Percentiles rank a stretch among this genome's conserved stretches.
Conservation (phyloP, 306 rosid species). For the Arachis stenosperma region DNA sequence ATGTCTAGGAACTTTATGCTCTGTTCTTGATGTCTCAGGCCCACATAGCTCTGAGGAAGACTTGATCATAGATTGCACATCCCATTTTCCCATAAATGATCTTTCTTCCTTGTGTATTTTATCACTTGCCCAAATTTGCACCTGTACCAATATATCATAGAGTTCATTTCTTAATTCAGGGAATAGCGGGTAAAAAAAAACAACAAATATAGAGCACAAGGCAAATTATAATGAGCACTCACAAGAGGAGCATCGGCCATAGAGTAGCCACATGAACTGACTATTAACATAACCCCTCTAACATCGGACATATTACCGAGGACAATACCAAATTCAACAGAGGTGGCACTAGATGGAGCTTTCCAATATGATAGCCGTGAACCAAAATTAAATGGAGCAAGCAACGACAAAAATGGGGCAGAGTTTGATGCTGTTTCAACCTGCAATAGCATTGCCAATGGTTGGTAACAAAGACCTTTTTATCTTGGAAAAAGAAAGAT, state of each 20-base stretch:
- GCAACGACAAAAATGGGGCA: slow-evolving; percentile 86
- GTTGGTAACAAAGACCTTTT: slow-evolving; percentile 19
- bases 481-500: no score
- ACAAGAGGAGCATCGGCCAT: slow-evolving; percentile 80
- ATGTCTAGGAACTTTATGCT: slow-evolving; percentile 73
- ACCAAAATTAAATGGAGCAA: slow-evolving; percentile 76
- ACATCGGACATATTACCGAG: slow-evolving; percentile 87
- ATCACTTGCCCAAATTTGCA: slow-evolving; percentile 97
- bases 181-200: slow-evolving; percentile 28
- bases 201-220: slow-evolving; percentile 20
- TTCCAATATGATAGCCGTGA: slow-evolving; percentile 77
- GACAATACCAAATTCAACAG: slow-evolving; percentile 78
- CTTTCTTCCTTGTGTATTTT: slow-evolving; percentile 91
- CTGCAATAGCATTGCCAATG: slow-evolving; percentile 53
- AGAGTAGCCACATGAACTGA: slow-evolving; percentile 98
- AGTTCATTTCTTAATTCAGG: slow-evolving; percentile 38
- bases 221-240: slow-evolving; percentile 51
- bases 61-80: slow-evolving; percentile 71
- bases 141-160: slow-evolving; percentile 56
- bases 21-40: slow-evolving; percentile 60
- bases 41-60: slow-evolving; percentile 76
- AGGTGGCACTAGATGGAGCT: slow-evolving; percentile 75
- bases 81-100: slow-evolving; percentile 97
- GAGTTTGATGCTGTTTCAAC: slow-evolving; percentile 83
- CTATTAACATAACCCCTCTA: slow-evolving; percentile 79